Base-by-base conservation (phyloP, 805 yeast species). In the Cyberlindnera maritima region DNA sequence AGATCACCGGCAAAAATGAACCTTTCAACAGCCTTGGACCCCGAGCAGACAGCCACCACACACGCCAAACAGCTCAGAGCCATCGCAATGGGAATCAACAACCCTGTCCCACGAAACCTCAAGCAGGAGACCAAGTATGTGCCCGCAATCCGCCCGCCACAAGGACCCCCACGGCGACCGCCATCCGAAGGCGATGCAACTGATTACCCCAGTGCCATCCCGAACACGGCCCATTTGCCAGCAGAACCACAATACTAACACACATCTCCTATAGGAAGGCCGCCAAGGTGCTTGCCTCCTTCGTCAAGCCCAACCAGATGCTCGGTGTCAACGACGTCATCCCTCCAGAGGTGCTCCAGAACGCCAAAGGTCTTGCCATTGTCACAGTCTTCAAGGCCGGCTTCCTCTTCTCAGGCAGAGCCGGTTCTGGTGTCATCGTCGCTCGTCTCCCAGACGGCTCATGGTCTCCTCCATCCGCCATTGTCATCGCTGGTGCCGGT, bases 401-500 rank as follows among this genome's bases (percentile, higher is more conserved):
- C 2, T 92, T 92, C 65, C 72, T 92, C 46, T 92, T 92, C 65
- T 88, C 96, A 3, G 99, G 98, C 25, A 79, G 99, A 64, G 98
- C 97, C 1, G 99, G 99, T 21, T 88, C 96, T 1, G 99, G 99
- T 54, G 88, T 92, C 31, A 86, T 92, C 51, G 95, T 92, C 21
- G 96, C 97, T 5, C 74, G 97, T 49, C 74, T 94, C 41, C 95
- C 95, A 2, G 98, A 94, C 67, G 98, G 97, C 1, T 68, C 86
- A 0, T 92, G 99, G 99, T 90, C 97, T 13, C 96, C 97, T 3
- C 99, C 99, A 1, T 84, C 96, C 2, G 99, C 97, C 10, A 85
- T 94, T 55, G 84, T 81, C 44, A 88, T 97, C 19, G 98, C 96
- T 3, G 99, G 98, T 58, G 98, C 97, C 4, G 98, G 99, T 61